Conservation (phyloP, 1,139 yeast species). For the Pichia sp. region DNA sequence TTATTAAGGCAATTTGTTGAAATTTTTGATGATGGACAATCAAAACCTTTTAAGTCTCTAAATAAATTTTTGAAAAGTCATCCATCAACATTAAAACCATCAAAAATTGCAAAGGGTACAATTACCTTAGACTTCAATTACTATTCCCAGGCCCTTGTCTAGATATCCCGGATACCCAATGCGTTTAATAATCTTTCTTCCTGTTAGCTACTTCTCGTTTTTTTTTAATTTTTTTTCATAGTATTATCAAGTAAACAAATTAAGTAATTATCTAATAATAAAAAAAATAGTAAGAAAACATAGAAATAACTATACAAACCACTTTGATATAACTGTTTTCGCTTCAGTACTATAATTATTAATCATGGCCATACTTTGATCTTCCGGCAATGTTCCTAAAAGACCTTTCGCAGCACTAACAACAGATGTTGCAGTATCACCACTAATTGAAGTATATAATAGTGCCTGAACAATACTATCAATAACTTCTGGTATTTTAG, state of each 20-base stretch:
- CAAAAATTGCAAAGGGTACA: slow-evolving; percentile 26
- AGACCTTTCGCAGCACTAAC: slow-evolving; percentile 54
- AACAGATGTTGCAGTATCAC: slow-evolving; percentile 60
- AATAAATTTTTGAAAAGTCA: slow-evolving; percentile 23
- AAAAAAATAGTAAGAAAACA: background rate
- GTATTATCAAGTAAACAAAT: no score
- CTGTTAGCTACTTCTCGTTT: no score
- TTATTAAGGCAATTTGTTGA: slow-evolving; percentile 28
- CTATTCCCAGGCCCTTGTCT: slow-evolving; percentile 5
- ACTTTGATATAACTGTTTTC: slow-evolving; percentile 54
- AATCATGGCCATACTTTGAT: slow-evolving; percentile 59
- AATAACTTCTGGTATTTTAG: slow-evolving; percentile 51
- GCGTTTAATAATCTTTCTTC: no score
- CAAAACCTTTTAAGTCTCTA: slow-evolving; percentile 24
- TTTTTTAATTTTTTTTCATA: no score
- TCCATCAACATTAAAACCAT: slow-evolving; percentile 30
- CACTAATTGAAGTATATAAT: slow-evolving; percentile 59
- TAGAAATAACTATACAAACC: slow-evolving; percentile 37
- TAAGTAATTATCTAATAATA: background rate
- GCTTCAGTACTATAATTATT: slow-evolving; percentile 58
- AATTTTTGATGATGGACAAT: slow-evolving; percentile 28
- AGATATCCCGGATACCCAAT: no score
- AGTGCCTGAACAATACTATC: slow-evolving; percentile 76
- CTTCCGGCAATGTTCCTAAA: slow-evolving; percentile 45
- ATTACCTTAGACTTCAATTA: slow-evolving; percentile 18